These are phyloP conservation scores for Globomyces pollinis-pini DNA, from an alignment of 192 early-diverging fungal species.

Conservation along the genomic window DNA sequence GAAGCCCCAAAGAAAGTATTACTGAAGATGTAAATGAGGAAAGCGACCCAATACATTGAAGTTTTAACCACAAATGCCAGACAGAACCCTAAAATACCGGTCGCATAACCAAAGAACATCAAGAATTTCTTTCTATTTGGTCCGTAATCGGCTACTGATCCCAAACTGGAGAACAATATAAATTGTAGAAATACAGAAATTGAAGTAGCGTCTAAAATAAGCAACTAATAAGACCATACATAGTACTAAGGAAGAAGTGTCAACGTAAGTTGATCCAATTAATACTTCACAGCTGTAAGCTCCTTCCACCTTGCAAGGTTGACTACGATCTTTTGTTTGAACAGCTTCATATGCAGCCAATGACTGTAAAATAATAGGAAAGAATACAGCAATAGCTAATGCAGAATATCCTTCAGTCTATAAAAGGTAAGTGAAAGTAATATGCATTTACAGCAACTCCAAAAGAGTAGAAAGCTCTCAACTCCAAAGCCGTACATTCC, in stretches of 20 bases:
- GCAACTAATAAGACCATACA: neutral
- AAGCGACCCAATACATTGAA: constrained; percentile 8
- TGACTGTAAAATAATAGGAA: constrained; percentile 23
- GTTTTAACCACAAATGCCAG: neutral
- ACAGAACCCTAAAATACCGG: neutral
- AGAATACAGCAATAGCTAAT: constrained; percentile 19
- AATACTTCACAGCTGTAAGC: constrained; percentile 5
- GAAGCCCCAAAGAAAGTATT: constrained; percentile 9
- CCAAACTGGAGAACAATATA: constrained; percentile 21
- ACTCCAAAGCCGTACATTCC: too few relatives aligned
- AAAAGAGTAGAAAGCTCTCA: too few relatives aligned
- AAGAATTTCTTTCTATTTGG: constrained; percentile 20
- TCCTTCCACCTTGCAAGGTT: constrained; percentile 20
- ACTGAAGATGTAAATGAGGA: constrained; percentile 10
- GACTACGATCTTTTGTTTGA: constrained; percentile 14
- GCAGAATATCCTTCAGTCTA: constrained; percentile 4
- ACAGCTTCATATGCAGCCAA: constrained; percentile 12
- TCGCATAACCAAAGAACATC: constrained; percentile 5
- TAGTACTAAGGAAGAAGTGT: constrained; percentile 17
- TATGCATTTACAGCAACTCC: constrained; percentile 1
- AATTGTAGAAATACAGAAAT: constrained; percentile 20
- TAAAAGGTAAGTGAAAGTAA: too few relatives aligned
- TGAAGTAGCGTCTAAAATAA: constrained; percentile 21
- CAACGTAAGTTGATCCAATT: constrained; percentile 1
- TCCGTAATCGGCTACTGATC: constrained; percentile 33